Evolutionary conservation across 78 protist species (phyloP).

Genomic region (Guillardia theta): DNA sequence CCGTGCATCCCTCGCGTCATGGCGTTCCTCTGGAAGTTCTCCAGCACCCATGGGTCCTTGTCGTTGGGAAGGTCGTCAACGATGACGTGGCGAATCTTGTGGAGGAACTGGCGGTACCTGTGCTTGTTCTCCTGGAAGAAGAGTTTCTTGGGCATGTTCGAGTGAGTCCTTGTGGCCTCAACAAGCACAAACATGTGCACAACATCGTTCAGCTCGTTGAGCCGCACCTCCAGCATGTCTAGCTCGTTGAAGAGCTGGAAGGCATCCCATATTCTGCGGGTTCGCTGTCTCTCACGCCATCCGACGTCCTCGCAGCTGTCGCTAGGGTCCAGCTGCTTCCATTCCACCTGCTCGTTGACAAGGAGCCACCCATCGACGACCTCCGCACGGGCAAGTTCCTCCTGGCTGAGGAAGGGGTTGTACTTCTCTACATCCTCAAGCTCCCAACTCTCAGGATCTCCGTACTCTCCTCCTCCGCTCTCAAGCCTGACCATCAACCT

Average conservation of each 20-base stretch:
- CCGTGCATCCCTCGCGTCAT: not conserved
- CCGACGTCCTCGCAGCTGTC: not conserved
- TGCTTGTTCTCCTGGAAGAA: not conserved
- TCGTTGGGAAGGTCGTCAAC: not conserved
- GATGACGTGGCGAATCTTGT: not conserved
- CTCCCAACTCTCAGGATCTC: not conserved
- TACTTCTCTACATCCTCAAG: not conserved
- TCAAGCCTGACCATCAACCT: not conserved
- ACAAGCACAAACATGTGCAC: slow-evolving; percentile 30
- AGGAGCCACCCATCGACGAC: not conserved
- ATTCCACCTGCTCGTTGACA: not conserved
- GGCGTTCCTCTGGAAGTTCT: not conserved
- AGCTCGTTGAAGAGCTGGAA: not conserved
- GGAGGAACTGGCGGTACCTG: not conserved
- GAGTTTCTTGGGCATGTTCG: not conserved
- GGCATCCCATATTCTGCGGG: not conserved
- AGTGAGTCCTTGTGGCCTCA: not conserved
- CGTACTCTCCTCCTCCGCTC: not conserved
- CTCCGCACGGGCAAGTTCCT: not conserved
- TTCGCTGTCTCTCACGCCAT: not conserved
- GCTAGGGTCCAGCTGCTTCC: not conserved
- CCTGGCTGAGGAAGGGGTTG: not conserved
- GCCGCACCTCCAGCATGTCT: not conserved
- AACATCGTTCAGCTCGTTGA: not conserved
- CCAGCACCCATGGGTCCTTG: slow-evolving; percentile 17